Evolutionary conservation across 1,284 basidiomycete species (phyloP).

Genomic region (Ganoderma multipileum): DNA sequence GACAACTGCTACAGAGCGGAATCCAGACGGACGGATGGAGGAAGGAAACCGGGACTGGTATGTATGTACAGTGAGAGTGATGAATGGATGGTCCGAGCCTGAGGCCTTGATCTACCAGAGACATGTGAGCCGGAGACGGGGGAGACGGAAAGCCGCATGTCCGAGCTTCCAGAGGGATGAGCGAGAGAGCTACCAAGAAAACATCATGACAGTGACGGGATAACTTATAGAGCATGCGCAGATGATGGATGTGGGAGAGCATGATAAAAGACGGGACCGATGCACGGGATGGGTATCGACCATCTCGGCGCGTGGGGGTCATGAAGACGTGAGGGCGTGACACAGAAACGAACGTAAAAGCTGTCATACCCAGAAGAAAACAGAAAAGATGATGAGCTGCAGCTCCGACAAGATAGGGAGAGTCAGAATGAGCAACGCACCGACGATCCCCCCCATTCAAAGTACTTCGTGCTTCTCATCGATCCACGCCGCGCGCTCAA

Average conservation of each 20-base stretch:
- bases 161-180: constrained; percentile 13
- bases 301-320: neutral
- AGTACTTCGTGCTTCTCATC: constrained; percentile 33
- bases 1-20: neutral
- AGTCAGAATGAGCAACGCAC: constrained; percentile 9
- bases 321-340: neutral
- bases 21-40: neutral
- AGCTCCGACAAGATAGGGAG: neutral
- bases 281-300: neutral
- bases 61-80: neutral
- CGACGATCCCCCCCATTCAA: constrained; percentile 30
- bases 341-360: constrained; percentile 1
- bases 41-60: neutral
- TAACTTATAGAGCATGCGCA: neutral
- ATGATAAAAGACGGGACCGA: neutral
- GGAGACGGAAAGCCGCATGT: constrained; percentile 11
- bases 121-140: neutral
- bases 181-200: constrained; percentile 1
- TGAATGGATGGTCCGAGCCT: neutral
- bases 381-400: neutral
- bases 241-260: neutral
- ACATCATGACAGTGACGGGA: neutral
- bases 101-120: neutral
- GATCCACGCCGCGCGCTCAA: constrained; percentile 37
- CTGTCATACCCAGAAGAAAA: neutral